These are phyloP conservation scores for Polytrichum commune DNA, from an alignment of 225 moss, liverwort and hornwort genomes.

Conservation along the genomic window DNA sequence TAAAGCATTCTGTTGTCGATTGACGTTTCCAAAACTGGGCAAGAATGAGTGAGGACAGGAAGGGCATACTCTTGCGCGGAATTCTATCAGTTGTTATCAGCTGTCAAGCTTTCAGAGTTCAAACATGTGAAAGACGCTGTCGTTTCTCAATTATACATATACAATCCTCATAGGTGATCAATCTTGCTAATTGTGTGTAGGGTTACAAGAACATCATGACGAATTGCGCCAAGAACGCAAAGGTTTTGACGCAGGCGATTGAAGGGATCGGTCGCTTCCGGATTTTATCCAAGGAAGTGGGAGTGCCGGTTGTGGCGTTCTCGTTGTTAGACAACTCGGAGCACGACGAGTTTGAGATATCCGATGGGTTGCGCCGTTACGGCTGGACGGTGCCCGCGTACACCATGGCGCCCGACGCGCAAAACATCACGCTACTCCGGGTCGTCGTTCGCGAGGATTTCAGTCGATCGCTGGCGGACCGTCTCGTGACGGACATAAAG, in stretches of 20 bases:
- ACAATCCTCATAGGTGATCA: too few relatives aligned
- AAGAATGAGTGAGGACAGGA: too few relatives aligned
- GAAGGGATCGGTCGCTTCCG: slow-evolving; percentile 50
- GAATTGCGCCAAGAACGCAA: slow-evolving; percentile 63
- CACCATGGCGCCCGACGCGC: slow-evolving; percentile 88
- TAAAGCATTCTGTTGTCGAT: too few relatives aligned
- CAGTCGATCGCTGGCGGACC: slow-evolving; percentile 37
- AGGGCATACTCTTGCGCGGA: too few relatives aligned
- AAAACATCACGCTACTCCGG: slow-evolving; percentile 37
- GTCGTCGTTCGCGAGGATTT: slow-evolving; percentile 53
- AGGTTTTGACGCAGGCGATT: slow-evolving; percentile 36
- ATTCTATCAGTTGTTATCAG: too few relatives aligned
- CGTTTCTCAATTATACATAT: too few relatives aligned
- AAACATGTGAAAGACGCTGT: too few relatives aligned
- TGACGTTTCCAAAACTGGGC: too few relatives aligned
- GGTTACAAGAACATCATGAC: slow-evolving; percentile 74
- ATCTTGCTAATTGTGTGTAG: slow-evolving; percentile 5
- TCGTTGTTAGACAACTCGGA: slow-evolving; percentile 52
- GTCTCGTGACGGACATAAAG: slow-evolving; percentile 42
- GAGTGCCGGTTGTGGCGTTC: slow-evolving; percentile 89
- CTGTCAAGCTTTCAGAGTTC: too few relatives aligned
- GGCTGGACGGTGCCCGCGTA: slow-evolving; percentile 98
- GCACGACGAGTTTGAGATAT: slow-evolving; percentile 69
- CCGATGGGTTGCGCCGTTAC: slow-evolving; percentile 47
- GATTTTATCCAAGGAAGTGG: slow-evolving; percentile 68